phyloP scores from a whole-genome alignment of 768 basidiomycete genomes.

The Grammothele lineata region DNA sequence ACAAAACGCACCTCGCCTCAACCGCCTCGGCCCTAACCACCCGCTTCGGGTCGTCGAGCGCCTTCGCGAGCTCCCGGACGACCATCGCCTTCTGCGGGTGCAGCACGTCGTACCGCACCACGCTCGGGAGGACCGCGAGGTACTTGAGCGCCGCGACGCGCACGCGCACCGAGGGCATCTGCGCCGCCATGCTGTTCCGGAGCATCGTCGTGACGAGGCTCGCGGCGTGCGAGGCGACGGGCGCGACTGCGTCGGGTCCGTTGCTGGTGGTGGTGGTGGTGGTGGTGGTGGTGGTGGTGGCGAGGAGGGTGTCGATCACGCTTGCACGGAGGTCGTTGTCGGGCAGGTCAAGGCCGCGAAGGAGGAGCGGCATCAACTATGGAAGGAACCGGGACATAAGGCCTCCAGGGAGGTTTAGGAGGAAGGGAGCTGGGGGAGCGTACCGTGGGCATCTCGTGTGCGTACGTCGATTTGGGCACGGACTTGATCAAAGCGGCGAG shows the following conservation, averaged over 20 bases:
- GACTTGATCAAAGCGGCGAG: conserved; percentile 77
- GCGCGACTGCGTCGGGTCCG: no score
- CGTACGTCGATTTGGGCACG: conserved; percentile 72
- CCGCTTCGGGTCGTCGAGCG: conserved; percentile 87
- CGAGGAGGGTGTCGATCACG: conserved; percentile 75
- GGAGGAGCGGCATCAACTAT: conserved; percentile 84
- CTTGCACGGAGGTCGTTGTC: conserved; percentile 70
- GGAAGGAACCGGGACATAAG: no score
- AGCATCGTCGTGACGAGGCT: conserved; percentile 72
- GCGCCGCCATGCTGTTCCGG: conserved; percentile 48
- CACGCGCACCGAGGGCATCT: conserved; percentile 56
- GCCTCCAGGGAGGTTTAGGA: neutral
- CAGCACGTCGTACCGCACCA: conserved; percentile 78
- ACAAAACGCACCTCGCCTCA: conserved; percentile 55
- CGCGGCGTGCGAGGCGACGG: conserved; percentile 66
- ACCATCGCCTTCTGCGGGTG: conserved; percentile 76
- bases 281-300: conserved; percentile 58
- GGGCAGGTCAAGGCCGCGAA: conserved; percentile 79
- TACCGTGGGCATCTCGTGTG: conserved; percentile 61
- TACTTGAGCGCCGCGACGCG: conserved; percentile 73
- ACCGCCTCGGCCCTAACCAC: conserved; percentile 86
- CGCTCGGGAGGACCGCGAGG: conserved; percentile 66
- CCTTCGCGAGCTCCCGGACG: conserved; percentile 67
- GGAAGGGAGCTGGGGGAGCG: neutral
- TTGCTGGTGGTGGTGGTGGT: conserved; percentile 24